These are phyloP conservation scores for Fonsecaea erecta DNA, from an alignment of 2,329 filamentous ascomycete genomes.

Conservation along the genomic window DNA sequence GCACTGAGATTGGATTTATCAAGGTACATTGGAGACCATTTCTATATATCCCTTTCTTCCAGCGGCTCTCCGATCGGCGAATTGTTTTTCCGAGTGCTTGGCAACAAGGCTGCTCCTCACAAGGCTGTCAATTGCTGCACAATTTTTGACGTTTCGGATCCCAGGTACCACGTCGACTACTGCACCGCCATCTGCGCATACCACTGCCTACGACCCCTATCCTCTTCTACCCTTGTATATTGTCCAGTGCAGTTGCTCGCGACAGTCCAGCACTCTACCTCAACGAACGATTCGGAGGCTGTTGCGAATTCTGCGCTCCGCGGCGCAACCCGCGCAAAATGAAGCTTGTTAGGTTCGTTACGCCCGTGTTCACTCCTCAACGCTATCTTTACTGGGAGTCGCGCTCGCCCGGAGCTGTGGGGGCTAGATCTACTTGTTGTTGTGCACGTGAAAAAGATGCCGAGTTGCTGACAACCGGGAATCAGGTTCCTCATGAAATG, in stretches of 20 bases:
- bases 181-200: not conserved
- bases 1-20: not conserved
- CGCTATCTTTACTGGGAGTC: constrained; percentile 19
- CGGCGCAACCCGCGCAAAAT: constrained; percentile 59
- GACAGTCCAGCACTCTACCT: not conserved
- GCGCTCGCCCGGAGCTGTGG: not conserved
- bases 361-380: not conserved
- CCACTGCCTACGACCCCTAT: not conserved
- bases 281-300: not conserved
- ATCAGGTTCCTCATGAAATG: constrained; percentile 99
- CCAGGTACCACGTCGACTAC: too few relatives aligned
- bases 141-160: not conserved
- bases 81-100: not conserved
- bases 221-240: not conserved
- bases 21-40: too few relatives aligned
- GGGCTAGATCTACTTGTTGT: too few relatives aligned
- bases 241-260: not conserved
- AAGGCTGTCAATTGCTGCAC: not conserved
- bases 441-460: not conserved
- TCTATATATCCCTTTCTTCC: not conserved
- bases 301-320: not conserved
- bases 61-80: not conserved
- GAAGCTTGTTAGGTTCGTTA: constrained; percentile 92
- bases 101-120: constrained; percentile 2
- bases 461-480: constrained; percentile 1